Evolutionary conservation across 73 alveolate genomes (phyloP).

Genomic region (Paramecium primaurelia): DNA sequence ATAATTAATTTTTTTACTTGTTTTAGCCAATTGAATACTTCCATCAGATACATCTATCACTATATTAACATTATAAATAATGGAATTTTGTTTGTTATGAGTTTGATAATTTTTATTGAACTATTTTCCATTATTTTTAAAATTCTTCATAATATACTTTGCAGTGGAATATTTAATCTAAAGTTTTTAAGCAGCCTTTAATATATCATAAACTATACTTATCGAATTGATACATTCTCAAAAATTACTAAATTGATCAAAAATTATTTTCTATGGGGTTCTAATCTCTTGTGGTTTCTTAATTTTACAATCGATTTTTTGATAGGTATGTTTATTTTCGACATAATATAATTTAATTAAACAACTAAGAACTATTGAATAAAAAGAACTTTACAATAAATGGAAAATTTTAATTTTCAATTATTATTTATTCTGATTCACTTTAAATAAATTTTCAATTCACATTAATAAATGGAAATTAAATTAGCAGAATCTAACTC

Average conservation of each 20-base stretch:
- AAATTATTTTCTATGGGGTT: background rate
- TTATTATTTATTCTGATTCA: background rate
- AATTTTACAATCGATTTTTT: background rate
- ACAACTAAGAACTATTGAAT: background rate
- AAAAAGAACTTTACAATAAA: background rate
- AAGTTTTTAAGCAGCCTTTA: conserved; percentile 2
- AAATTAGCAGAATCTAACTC: background rate
- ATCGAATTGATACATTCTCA: background rate
- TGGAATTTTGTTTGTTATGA: background rate
- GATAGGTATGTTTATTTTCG: background rate
- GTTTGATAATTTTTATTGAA: background rate
- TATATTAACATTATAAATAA: background rate
- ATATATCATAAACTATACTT: background rate
- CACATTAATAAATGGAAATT: background rate
- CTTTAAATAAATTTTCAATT: background rate
- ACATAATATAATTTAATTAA: background rate
- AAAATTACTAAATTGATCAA: background rate
- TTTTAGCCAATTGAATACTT: background rate
- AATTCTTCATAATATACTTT: background rate
- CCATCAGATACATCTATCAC: background rate
- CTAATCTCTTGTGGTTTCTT: background rate
- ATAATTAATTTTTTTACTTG: background rate
- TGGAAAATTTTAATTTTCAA: background rate
- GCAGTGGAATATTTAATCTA: background rate
- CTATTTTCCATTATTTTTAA: background rate